Evolutionary conservation across 352 stramenopile genomes (phyloP), one percentile per base, ranked within the genome.

Genomic region (Phytophthora quininea): DNA sequence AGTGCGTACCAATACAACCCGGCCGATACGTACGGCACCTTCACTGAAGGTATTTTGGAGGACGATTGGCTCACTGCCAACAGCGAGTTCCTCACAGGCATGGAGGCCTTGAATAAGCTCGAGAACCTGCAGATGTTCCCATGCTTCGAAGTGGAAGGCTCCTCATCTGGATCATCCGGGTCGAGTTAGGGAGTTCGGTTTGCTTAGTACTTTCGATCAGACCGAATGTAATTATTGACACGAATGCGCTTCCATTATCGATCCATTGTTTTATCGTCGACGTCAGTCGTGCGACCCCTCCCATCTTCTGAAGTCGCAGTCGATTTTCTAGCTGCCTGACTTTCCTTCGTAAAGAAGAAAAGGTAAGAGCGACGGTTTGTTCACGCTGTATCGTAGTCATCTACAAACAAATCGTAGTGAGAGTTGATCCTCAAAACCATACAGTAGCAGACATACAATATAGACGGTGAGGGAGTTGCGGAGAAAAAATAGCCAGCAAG

Each of bases 241-340:
- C 52, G 29, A 40, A 48, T 62, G 46, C 37, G 4, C 49, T 32
- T 43, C 4, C 7, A 6, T 45, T 53, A 63, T 29, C 10, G 45
- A 46, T 47, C 42, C 14, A 27, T 19, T 31, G 19, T 12, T 10
- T 64, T 58, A 33, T 45, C 58, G 27, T 64, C 64, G 8, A 2
- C 3, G 51, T 58, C 54, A n/a, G 11, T 61, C 46, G 48, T 4
- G 31, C 35, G 43, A 1, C 54, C 48, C 64, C 46, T 48, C 60
- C 61, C 11, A 86, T 75, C 27, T 76, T 82, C 48, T 90, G 79
- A 57, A 90, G 59, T 14, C 76, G 75, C 42, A 88, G 45, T 3
- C 79, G 79, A n/a, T 76, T 87, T 47, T 90, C 79, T 2, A 90
- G 74, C 43, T 90, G 82, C 54, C 79, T 86, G 58, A 90, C 86